Evolutionary conservation across 1,284 basidiomycete species (phyloP).

Genomic region (Cryptococcus jaspeensis): DNA sequence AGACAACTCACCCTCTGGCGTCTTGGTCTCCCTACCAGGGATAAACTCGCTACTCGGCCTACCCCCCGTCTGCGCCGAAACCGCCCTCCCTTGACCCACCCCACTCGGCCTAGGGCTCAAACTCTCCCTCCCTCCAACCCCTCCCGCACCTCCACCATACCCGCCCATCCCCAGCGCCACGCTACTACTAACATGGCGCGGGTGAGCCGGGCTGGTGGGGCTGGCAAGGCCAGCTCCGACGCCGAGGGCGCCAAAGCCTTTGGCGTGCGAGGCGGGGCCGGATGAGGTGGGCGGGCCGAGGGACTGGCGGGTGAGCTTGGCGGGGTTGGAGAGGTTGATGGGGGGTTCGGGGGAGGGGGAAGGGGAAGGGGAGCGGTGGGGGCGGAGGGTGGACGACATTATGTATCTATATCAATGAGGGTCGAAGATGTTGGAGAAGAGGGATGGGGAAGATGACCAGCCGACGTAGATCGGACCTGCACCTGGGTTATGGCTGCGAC

Average conservation of each 20-base stretch:
- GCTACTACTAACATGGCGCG: constrained; percentile 43
- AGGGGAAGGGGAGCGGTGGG: constrained; percentile 49
- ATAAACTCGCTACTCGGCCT: constrained; percentile 48
- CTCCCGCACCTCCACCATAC: not conserved
- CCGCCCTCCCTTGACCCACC: constrained; percentile 23
- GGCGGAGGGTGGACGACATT: constrained; percentile 44
- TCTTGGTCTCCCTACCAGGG: constrained; percentile 54
- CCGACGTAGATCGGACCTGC: constrained; percentile 20
- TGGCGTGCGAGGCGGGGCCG: constrained; percentile 18
- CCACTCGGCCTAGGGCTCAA: constrained; percentile 39
- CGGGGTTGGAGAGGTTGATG: constrained; percentile 39
- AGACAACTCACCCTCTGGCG: constrained; percentile 67
- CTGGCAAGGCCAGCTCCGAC: constrained; percentile 21
- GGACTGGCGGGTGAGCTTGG: constrained; percentile 48
- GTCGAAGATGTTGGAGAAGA: not conserved
- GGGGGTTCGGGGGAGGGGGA: constrained; percentile 34
- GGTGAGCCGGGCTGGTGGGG: constrained; percentile 27
- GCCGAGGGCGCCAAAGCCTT: constrained; percentile 43
- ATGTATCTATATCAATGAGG: not conserved
- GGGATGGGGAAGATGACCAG: constrained; percentile 12
- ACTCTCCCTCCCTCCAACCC: constrained; percentile 23
- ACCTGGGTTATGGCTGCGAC: constrained; percentile 5
- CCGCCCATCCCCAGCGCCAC: constrained; percentile 34
- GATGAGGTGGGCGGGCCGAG: constrained; percentile 43
- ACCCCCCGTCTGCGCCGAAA: constrained; percentile 20